These are phyloP conservation scores for Acanthamoeba healyi DNA, from an alignment of 208 protist species.

Conservation along the genomic window DNA sequence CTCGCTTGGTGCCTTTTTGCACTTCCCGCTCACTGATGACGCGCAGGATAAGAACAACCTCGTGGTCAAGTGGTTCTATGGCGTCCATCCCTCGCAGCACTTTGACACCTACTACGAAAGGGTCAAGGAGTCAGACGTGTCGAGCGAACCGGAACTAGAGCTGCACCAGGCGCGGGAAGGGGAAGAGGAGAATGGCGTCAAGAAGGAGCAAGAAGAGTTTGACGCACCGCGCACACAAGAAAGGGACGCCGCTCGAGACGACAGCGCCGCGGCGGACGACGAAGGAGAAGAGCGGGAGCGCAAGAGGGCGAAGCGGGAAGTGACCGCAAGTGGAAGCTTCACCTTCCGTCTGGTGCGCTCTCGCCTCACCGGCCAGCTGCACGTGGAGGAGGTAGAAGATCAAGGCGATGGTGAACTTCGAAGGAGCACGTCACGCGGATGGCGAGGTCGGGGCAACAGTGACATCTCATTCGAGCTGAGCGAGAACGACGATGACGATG, in stretches of 20 bases:
- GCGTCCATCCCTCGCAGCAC: neutral
- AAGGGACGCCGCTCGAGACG: neutral
- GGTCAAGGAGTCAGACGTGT: slow-evolving; percentile 3
- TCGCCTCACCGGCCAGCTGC: neutral
- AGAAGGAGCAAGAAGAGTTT: neutral
- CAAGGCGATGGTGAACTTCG: too few species aligned
- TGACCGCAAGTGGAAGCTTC: neutral
- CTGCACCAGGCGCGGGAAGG: too few species aligned
- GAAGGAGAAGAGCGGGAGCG: neutral
- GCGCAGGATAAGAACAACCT: slow-evolving; percentile 28
- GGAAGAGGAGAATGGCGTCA: too few species aligned
- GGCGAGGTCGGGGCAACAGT: neutral
- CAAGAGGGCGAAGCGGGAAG: neutral
- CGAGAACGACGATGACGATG: neutral
- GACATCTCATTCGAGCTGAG: neutral
- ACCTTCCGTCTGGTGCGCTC: neutral
- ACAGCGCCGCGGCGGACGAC: neutral
- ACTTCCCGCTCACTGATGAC: neutral
- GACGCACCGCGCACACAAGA: neutral
- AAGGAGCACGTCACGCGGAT: too few species aligned
- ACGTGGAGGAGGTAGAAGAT: neutral
- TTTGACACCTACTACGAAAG: slow-evolving; percentile 53
- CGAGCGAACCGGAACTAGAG: too few species aligned
- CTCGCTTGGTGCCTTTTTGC: neutral
- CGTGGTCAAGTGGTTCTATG: slow-evolving; percentile 48